Evolutionary conservation across 495 filamentous ascomycete genomes (phyloP), one percentile per base, ranked within the genome.

Genomic region (Halenospora varia): DNA sequence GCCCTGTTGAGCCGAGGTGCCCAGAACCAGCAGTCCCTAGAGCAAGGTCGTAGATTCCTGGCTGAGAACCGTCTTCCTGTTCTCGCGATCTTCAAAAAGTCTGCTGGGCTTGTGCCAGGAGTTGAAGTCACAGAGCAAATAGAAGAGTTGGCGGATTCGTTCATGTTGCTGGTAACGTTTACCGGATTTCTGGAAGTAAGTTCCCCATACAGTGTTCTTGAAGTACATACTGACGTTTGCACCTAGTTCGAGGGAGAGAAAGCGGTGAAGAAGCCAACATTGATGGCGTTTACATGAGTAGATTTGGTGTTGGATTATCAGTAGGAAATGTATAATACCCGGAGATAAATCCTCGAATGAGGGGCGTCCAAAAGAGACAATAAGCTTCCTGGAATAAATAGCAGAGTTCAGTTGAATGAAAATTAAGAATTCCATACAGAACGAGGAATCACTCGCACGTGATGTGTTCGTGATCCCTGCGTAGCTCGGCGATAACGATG

Each of bases 21-120:
- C 10, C 86, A 93, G 61, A 97, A 97, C 69, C 82, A 87, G 53
- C 80, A 85, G 53, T 85, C 82, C 11, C 70, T 93, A 52, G 77
- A 86, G 23, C 88, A 91, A 62, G 91, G 83, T 13, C 79, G 84
- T 26, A 68, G 71, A 15, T 97, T 99, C 70, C 72, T 97, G 51
- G 71, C 76, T 19, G 88, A 93, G 60, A 92, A 96, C 68, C 75
- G 94, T 53, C 78, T 82, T 57, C 77, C 88, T 59, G 87, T 96
- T 57, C 83, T 95, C 59, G 86, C 90, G 18, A 83, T 95, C n/a
- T 89, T 97, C 66, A 99, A 99, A 72, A 79, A 90, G 47, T 87
- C 87, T 67, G 90, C 89, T 1, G 87, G 85, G 40, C 88, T 96
- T 57, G 90, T 90, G 2, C 77, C 77, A 15, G 70, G 58, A 55